Evolutionary conservation across 192 early-diverging fungal genomes (phyloP).

Genomic region (Spizellomyces sp.): DNA sequence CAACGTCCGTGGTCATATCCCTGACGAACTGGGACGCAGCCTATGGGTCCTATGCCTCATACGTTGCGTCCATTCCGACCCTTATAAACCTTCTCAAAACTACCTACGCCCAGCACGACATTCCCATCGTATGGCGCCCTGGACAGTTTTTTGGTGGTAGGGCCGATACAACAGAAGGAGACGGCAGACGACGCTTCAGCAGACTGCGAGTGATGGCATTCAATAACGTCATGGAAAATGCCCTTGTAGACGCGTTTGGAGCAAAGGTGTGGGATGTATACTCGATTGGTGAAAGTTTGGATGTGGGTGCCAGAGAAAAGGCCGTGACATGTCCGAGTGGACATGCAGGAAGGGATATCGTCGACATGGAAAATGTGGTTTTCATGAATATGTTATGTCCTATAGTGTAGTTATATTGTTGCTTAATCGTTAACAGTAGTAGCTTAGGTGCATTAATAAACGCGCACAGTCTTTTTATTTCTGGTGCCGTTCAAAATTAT

Average conservation of each 20-base stretch:
- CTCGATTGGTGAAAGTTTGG: background rate
- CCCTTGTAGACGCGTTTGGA: slow-evolving; percentile 7
- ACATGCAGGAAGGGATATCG: slow-evolving; percentile 10
- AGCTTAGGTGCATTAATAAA: no score
- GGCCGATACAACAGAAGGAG: background rate
- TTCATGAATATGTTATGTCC: slow-evolving; percentile 11
- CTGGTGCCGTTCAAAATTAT: no score
- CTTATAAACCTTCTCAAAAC: no score
- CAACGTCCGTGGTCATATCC: no score
- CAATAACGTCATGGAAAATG: background rate
- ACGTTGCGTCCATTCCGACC: no score
- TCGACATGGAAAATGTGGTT: slow-evolving; percentile 8
- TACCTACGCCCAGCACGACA: no score
- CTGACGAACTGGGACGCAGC: no score
- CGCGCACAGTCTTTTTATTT: no score
- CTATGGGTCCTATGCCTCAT: no score
- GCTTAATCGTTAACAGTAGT: no score
- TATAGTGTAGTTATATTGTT: no score
- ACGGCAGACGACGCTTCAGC: background rate
- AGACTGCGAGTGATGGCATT: slow-evolving; percentile 13
- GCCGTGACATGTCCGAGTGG: slow-evolving; percentile 11
- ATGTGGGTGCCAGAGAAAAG: background rate
- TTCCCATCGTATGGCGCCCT: background rate
- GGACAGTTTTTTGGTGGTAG: slow-evolving; percentile 10
- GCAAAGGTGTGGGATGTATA: slow-evolving; percentile 8